Percentiles rank a stretch among this genome's conserved stretches.
phyloP scores from a whole-genome alignment of 2,329 filamentous ascomycete genomes.

The Venturiaceae sp. region DNA sequence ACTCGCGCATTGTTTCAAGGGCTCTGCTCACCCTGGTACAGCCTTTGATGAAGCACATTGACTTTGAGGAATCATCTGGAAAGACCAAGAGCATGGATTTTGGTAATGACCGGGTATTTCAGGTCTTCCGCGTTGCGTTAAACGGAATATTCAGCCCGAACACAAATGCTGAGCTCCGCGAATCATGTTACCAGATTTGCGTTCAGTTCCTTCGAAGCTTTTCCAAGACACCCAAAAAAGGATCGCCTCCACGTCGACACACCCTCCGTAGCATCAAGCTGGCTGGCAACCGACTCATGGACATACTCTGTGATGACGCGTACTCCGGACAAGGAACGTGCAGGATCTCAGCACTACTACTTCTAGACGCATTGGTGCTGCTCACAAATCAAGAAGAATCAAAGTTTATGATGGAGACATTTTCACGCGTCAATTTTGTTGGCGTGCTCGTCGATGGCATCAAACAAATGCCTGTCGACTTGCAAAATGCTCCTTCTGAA shows the following conservation, averaged over 20 bases:
- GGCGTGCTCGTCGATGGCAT: conserved; percentile 84
- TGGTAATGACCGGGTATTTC: conserved; percentile 79
- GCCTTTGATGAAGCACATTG: conserved; percentile 56
- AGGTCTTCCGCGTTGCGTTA: conserved; percentile 82
- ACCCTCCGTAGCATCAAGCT: conserved; percentile 63
- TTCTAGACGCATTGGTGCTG: conserved; percentile 70
- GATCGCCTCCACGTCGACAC: conserved; percentile 31
- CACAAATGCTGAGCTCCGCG: conserved; percentile 61
- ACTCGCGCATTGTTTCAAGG: conserved; percentile 66
- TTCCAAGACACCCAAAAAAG: conserved; percentile 15
- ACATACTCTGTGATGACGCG: conserved; percentile 86
- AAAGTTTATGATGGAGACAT: conserved; percentile 63
- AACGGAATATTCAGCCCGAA: conserved; percentile 67
- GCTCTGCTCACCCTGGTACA: conserved; percentile 1
- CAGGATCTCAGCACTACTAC: conserved; percentile 74
- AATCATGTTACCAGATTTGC: conserved; percentile 85
- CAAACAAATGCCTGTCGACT: conserved; percentile 63
- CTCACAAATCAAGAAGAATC: conserved; percentile 65
- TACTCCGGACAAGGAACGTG: conserved; percentile 74
- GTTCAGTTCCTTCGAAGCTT: conserved; percentile 67
- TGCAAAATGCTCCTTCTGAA: conserved; percentile 25
- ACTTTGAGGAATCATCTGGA: conserved; percentile 41
- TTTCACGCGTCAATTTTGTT: conserved; percentile 83
- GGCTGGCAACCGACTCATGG: conserved; percentile 72
- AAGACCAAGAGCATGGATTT: conserved; percentile 50